phyloP scores from a whole-genome alignment of 164 flowering plant genomes.

The Protea cynaroides region DNA sequence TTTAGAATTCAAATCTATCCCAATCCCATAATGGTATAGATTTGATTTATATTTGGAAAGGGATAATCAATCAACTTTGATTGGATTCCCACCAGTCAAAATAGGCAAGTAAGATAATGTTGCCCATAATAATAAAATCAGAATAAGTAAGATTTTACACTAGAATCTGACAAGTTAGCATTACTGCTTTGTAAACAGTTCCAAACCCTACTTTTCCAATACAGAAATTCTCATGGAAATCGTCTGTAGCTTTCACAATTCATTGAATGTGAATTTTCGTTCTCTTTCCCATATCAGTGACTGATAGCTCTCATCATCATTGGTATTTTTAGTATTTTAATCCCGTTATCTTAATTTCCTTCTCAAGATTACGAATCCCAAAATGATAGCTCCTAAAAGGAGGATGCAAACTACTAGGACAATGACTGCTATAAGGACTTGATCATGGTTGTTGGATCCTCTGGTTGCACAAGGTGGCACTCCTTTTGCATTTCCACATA shows the following conservation, averaged over 20 bases:
- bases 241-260: conserved; percentile 47
- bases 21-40: too few relatives aligned
- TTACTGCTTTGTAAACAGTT: conserved; percentile 41
- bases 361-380: conserved; percentile 8
- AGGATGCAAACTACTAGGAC: conserved; percentile 23
- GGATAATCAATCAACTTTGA: too few relatives aligned
- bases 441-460: conserved; percentile 13
- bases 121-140: too few relatives aligned
- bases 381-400: conserved; percentile 5
- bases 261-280: conserved; percentile 40
- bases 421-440: conserved; percentile 26
- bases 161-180: conserved; percentile 37
- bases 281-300: conserved; percentile 45
- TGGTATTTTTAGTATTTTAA: conserved; percentile 13
- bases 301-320: conserved; percentile 7
- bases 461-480: conserved; percentile 18
- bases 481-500: conserved; percentile 41
- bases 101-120: too few relatives aligned
- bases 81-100: too few relatives aligned
- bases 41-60: too few relatives aligned
- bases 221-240: conserved; percentile 38
- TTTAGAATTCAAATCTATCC: too few relatives aligned
- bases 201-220: conserved; percentile 69
- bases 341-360: conserved; percentile 6
- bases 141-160: too few relatives aligned